These are phyloP conservation scores for Aurifilum marmelostoma DNA, from an alignment of 2,329 filamentous ascomycete genomes.

Conservation along the genomic window DNA sequence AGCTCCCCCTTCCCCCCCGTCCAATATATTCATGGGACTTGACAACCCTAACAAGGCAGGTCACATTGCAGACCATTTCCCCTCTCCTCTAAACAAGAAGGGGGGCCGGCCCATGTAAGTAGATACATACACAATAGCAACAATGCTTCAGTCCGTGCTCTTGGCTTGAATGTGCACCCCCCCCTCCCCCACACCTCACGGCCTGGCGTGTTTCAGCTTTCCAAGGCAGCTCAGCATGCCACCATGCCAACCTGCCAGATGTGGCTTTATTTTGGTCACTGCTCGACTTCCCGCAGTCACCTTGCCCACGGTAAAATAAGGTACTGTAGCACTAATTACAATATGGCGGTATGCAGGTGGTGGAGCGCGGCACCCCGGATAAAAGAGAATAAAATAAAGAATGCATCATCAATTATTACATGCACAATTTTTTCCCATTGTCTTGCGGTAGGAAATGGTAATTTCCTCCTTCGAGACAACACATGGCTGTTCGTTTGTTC, in stretches of 20 bases:
- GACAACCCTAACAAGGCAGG: neutral
- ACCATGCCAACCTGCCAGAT: constrained; percentile 5
- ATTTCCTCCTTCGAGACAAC: neutral
- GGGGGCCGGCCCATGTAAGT: no score
- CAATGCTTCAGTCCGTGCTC: neutral
- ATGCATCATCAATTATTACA: neutral
- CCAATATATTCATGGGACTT: neutral
- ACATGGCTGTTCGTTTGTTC: neutral
- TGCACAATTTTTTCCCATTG: neutral
- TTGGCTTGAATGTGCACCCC: neutral
- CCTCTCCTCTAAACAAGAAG: neutral
- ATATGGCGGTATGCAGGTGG: neutral
- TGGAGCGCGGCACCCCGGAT: neutral
- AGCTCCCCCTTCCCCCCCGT: neutral
- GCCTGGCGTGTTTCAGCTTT: constrained; percentile 14
- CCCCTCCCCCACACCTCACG: no score
- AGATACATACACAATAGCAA: no score
- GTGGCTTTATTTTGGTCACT: neutral
- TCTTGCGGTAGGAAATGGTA: neutral
- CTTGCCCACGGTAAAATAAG: neutral
- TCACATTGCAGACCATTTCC: no score
- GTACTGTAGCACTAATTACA: neutral
- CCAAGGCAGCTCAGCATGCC: constrained; percentile 10
- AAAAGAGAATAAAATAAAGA: neutral
- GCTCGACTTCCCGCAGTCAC: neutral